Base-by-base conservation (phyloP, 441 rosid genomes). In the Bruguiera hainesii region DNA sequence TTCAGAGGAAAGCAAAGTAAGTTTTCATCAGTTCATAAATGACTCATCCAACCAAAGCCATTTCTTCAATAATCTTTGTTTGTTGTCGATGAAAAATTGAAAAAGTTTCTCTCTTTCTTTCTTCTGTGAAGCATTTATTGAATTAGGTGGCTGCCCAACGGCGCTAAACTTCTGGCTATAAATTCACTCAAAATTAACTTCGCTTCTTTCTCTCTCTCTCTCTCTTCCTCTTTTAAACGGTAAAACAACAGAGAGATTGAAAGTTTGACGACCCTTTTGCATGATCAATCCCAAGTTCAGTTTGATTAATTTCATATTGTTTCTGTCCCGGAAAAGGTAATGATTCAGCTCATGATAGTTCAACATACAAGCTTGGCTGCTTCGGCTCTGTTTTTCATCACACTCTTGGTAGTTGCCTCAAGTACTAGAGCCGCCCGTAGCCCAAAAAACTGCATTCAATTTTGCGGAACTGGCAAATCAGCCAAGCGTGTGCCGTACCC, bases 81-180 rank as follows among this genome's bases (percentile, higher is more conserved):
- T 11, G 48, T 11, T 13, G 48, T 42, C 18, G 16, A 3, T 21
- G 16, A 42, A 30, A 23, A 11, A 15, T 1, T 28, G 7, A 56
- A 56, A 7, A 1, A 3, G 53, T 37, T 37, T 37, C 46, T 42
- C 13, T 42, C 48, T 39, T 67, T 71, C 60, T 63, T 65, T 26
- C 74, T 73, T 70, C 67, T 68, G 20, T 66, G 75, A 62, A 69
- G 75, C 83, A 81, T 81, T 85, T 70, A 83, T 73, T 77, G 75
- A 67, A 58, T 64, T 73, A 56, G 81, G 71, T 83, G 76, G 75
- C 83, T 28, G 37, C 59, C 85, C 89, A 83, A 71, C 89, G 71
- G 69, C 63, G 53, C 66, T 60, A 61, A 59, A 75, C 29, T 19
- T 48, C 60, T 37, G 52, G 59, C 74, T 39, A 59, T 53, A 57